Percentiles rank a stretch among this genome's conserved stretches.
These are phyloP conservation scores for Canariomyces notabilis DNA, from an alignment of 2,329 filamentous ascomycete genomes.

Conservation along the genomic window DNA sequence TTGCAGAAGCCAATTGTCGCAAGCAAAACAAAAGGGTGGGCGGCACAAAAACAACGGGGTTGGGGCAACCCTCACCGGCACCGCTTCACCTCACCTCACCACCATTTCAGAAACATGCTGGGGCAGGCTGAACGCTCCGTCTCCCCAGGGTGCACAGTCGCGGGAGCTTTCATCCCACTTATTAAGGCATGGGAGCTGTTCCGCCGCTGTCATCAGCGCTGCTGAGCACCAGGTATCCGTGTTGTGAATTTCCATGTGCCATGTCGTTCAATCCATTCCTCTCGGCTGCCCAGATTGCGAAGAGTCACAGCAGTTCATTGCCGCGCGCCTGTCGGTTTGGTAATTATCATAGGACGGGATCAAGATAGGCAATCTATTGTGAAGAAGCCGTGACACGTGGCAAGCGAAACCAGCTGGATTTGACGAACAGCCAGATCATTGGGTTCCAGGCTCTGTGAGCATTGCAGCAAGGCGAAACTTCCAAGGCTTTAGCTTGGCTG, in stretches of 20 bases:
- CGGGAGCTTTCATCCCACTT: background rate
- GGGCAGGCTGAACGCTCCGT: background rate
- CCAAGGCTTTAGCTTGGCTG: no score
- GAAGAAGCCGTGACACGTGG: constrained; percentile 11
- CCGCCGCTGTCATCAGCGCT: background rate
- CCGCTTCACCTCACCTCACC: constrained; percentile 3
- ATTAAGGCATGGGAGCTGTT: background rate
- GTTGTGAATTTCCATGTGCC: no score
- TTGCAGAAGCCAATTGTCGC: constrained; percentile 11
- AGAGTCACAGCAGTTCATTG: no score
- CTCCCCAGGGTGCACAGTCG: background rate
- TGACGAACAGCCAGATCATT: background rate
- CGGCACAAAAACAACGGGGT: constrained; percentile 21
- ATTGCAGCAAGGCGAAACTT: background rate
- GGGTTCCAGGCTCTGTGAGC: background rate
- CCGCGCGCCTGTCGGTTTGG: constrained; percentile 10
- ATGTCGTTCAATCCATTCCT: background rate
- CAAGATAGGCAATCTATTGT: background rate
- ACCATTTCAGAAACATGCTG: background rate
- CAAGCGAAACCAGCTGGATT: background rate
- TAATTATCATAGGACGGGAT: background rate
- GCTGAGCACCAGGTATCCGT: no score
- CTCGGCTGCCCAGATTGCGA: no score
- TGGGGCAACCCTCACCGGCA: constrained; percentile 11
- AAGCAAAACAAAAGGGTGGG: constrained; percentile 20